Base-by-base conservation (phyloP, 495 filamentous ascomycete genomes). In the Barbatosphaeria neglecta region DNA sequence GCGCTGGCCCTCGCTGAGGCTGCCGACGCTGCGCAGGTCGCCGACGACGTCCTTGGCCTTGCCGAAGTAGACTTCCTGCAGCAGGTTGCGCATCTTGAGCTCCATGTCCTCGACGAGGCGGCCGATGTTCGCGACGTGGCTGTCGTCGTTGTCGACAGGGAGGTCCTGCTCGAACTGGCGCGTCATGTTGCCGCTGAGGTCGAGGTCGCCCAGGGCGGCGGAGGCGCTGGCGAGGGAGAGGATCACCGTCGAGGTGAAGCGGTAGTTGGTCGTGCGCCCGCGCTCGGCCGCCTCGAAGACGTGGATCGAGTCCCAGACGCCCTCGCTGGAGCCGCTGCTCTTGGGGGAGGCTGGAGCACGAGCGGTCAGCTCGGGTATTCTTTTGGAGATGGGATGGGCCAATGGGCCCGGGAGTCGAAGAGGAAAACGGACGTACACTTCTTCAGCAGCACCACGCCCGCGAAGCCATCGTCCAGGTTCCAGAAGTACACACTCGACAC, bases 21-120 rank as follows among this genome's bases (percentile, higher is more conserved):
- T 76, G 28, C 77, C 77, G 50, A 96, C 78, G 84, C 92, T 97
- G 58, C 92, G 76, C 59, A 99, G 72, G 61, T 97, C 90, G 25
- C 90, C 92, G n/a, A 99, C 90, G 3, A 99, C 88, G 65, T 99
- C 92, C 75, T 90, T 96, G 10, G 92, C 92, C 72, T 99, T 99
- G 50, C 92, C 92, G 64, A 99, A 99, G 67, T 99, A 99, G 42
- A 99, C 92, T 70, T 99, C 92, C 73, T 97, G 93, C 61, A 99
- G 72, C 65, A 97, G 64, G 62, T 97, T 99, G 42, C 92, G 81
- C 93, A 99, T 99, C 78, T 96, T 95, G 62, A 95, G 75, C 70
- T 99, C 92, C 90, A 99, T 96, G 69, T 99, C 93, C 72, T 99
- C 92, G 40, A 99, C 90, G 58, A 99, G 72, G 64, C 80, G 75